Evolutionary conservation across 257 asterid species (phyloP).

Genomic region (Echites panduratus): DNA sequence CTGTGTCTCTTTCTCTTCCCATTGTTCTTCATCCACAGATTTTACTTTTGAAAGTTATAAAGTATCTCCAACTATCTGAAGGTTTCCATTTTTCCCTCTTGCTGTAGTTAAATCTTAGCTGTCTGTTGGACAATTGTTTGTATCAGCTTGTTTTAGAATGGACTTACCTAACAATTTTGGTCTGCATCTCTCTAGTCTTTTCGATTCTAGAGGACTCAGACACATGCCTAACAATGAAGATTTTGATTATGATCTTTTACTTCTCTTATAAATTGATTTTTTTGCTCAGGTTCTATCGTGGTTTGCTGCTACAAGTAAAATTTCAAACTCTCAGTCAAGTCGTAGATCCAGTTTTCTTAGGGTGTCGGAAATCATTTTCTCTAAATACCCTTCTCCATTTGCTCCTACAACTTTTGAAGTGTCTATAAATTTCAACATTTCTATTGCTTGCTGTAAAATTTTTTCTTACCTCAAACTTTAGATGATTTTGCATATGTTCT

Average conservation of each 20-base stretch:
- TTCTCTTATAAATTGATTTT: slow-evolving; percentile 7
- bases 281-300: slow-evolving; percentile 8
- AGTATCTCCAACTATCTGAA: slow-evolving; percentile 20
- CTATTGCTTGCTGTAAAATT: too few species aligned
- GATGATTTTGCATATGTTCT: too few species aligned
- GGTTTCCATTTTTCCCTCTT: slow-evolving; percentile 15
- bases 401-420: slow-evolving; percentile 7
- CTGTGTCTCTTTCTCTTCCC: neutral
- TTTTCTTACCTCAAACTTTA: too few species aligned
- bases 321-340: slow-evolving; percentile 7
- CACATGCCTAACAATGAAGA: slow-evolving; percentile 18
- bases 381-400: slow-evolving; percentile 14
- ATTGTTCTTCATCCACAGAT: slow-evolving; percentile 15
- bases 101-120: slow-evolving; percentile 16
- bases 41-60: slow-evolving; percentile 14
- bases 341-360: slow-evolving; percentile 3
- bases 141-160: slow-evolving; percentile 23
- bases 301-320: slow-evolving; percentile 15
- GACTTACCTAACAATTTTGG: slow-evolving; percentile 13
- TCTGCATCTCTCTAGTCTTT: too few species aligned
- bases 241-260: slow-evolving; percentile 16
- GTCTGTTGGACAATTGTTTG: slow-evolving; percentile 14
- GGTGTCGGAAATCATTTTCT: slow-evolving; percentile 12
- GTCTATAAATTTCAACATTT: slow-evolving; percentile 11
- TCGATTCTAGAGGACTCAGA: neutral